Base-by-base conservation (phyloP, 2,329 filamentous ascomycete species). In the Rhexocercosporidium sp. region DNA sequence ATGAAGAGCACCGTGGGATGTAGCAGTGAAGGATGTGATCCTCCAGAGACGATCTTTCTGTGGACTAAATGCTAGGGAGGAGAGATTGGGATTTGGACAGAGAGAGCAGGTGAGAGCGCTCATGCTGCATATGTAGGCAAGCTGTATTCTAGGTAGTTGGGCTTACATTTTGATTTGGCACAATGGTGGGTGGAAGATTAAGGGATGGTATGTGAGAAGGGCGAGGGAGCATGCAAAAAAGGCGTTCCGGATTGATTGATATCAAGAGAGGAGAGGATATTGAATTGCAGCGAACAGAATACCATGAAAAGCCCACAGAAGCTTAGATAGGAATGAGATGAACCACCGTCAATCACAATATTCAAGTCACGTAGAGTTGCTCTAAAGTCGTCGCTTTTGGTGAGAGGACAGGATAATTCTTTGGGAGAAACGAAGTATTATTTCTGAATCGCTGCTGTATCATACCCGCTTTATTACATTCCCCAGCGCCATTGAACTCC, bases 201-300 rank as follows among this genome's bases (percentile, higher is more conserved):
- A 53, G n/a, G 34, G 49, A 22, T 37, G 57, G 65, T 60, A 64
- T 64, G 53, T 62, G 64, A 65, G 34, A 37, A 37, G 37, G 20
- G 49, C n/a, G n/a, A 53, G 49, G 62, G 56, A 53, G 39, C 41
- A 65, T 62, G 64, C 66, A 68, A 64, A 56, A 49, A 37, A 46
- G 71, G 71, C 71, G 71, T 73, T 72, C 31, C 63, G 69, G 70
- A 62, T 31, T 37, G 34, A 11, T 37, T 37, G 34, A 37, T 7
- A 37, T 7, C 9, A 3, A 11, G 1, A 20, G 49, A 65, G 22
- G 63, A 27, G 22, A 49, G 16, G 44, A 57, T 57, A 25, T 57
- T 25, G 54, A 47, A 41, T 56, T 66, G 56, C 59, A 70, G 67
- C 67, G 63, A 66, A 70, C 46, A 66, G 65, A 72, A 71, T 71